Base-by-base conservation (phyloP, 1,284 basidiomycete genomes). In the Cutaneotrichosporon cutaneum region DNA sequence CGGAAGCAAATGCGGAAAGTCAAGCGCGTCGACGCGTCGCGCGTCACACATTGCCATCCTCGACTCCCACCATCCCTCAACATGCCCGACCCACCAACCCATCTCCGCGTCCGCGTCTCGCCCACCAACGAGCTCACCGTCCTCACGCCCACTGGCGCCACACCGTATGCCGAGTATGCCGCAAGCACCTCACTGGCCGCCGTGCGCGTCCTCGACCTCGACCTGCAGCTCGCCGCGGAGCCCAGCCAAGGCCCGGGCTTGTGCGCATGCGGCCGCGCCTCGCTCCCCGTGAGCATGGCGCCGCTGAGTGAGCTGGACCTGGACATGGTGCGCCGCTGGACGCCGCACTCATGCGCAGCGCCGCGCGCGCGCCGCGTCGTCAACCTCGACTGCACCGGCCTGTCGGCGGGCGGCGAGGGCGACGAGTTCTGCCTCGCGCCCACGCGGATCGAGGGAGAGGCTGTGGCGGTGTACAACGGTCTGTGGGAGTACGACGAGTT, bases 401-500 rank as follows among this genome's bases (percentile, higher is more conserved):
- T 54, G 5, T 35, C 52, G 2, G 21, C 2, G 0, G 33, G 22
- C 4, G 48, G 48, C 0, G 52, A 54, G 22, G 52, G 52, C 7
- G 52, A 54, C 14, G 52, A 54, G 52, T 54, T 54, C 35, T 21
- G 21, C 33, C 21, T 54, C 33, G 32, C 18, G 5, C 16, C 35
- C 4, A 14, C 4, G 22, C 21, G 35, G 21, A 14, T 9, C n/a
- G 21, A 24, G 33, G 27, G 1, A 7, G 9, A 3, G 11, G 16
- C 30, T 3, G 35, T 36, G 22, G 48, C 14, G 11, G 35, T 36
- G n/a, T 54, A 39, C 11, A 36, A 14, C 7, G 52, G 52, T 4
- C 10, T 39, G 22, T 54, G 52, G 52, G 52, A 54, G 52, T 54
- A 54, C 21, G 52, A 54, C 52, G 52, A 54, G 52, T 54, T 54